A percentile compares a stretch with the other conserved stretches of the same genome.
phyloP scores from a whole-genome alignment of 257 asterid genomes.

The Striga asiatica region DNA sequence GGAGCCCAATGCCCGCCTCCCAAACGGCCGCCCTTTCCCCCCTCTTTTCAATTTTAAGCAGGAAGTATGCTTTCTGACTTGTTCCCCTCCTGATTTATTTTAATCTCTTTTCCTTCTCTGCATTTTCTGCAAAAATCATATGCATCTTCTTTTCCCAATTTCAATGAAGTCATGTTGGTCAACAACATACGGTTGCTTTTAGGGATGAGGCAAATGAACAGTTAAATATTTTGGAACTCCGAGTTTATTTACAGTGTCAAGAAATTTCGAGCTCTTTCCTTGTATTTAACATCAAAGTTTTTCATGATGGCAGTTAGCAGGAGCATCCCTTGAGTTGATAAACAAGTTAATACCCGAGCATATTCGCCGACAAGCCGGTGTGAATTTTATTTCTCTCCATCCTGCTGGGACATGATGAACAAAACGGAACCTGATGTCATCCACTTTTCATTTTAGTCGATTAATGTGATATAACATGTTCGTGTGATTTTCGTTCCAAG shows the following conservation, averaged over 20 bases:
- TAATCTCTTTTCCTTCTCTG: not conserved
- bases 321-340: conserved; percentile 74
- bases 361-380: conserved; percentile 32
- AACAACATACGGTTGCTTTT: too few relatives aligned
- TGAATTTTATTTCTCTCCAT: conserved; percentile 21
- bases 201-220: too few relatives aligned
- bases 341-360: conserved; percentile 44
- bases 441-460: too few relatives aligned
- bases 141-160: too few relatives aligned
- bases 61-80: conserved; percentile 40
- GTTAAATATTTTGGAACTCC: too few relatives aligned
- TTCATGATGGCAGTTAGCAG: conserved; percentile 42
- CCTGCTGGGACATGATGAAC: conserved; percentile 29
- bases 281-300: conserved; percentile 9
- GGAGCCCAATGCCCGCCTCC: conserved; percentile 68
- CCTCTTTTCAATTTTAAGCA: conserved; percentile 75
- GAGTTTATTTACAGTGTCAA: too few relatives aligned
- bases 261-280: not conserved
- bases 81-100: not conserved
- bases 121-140: too few relatives aligned
- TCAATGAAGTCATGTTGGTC: too few relatives aligned
- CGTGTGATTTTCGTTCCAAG: conserved; percentile 21
- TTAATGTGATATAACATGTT: conserved; percentile 10
- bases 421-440: not conserved
- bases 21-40: conserved; percentile 70